Evolutionary conservation across 257 asterid species (phyloP).

Genomic region (Solanum lignicaule): DNA sequence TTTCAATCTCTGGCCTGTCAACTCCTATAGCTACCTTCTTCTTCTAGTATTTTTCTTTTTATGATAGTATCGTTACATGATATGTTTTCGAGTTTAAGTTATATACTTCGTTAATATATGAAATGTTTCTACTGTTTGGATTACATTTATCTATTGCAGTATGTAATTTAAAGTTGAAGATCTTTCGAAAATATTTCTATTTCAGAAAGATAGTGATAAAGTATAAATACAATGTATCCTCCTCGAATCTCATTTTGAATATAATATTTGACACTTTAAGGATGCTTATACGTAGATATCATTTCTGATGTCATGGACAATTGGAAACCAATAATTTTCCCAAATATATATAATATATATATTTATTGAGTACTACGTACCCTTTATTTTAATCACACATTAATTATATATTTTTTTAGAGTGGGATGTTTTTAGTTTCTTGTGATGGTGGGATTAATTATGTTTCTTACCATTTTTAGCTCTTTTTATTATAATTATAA

Average conservation of each 20-base stretch:
- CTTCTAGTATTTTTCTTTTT: neutral
- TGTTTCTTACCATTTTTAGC: conserved; percentile 25
- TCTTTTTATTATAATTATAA: conserved; percentile 7
- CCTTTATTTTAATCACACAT: neutral
- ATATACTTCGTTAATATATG: neutral
- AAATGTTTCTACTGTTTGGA: neutral
- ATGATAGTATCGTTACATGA: neutral
- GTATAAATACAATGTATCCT: rapidly evolving
- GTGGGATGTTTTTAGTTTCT: conserved; percentile 23
- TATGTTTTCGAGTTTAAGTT: neutral
- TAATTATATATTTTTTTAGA: neutral
- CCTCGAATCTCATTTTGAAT: neutral
- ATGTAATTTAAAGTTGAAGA: rapidly evolving
- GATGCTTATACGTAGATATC: neutral
- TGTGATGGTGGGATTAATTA: conserved; percentile 28
- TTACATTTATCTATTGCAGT: neutral
- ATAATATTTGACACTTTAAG: neutral
- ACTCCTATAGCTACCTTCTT: conserved; percentile 9
- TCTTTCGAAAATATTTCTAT: rapidly evolving
- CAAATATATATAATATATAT: neutral
- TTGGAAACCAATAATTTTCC: neutral
- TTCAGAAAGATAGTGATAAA: rapidly evolving
- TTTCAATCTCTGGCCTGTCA: conserved; percentile 54
- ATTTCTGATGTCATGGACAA: neutral
- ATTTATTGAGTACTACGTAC: neutral